These are phyloP conservation scores for Miscanthus sacchariflorus DNA, from an alignment of 202 grass and related monocot species.

Conservation along the genomic window DNA sequence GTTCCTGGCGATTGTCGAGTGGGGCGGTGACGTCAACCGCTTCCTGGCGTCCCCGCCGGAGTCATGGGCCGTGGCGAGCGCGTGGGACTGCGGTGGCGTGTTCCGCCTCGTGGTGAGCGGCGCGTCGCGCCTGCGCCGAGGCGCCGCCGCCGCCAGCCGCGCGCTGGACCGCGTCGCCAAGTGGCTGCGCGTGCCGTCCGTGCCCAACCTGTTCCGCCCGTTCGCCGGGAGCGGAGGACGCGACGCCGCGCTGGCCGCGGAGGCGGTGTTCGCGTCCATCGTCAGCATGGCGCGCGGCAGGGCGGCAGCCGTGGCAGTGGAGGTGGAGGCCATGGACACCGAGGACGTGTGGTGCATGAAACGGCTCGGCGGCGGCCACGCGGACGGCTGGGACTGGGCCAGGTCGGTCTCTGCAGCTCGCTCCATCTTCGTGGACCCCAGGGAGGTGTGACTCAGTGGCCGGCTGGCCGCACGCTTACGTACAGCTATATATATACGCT, in stretches of 20 bases:
- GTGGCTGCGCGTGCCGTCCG: slow-evolving; percentile 78
- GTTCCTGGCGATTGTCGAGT: no score
- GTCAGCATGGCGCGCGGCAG: no score
- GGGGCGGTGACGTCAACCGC: background rate
- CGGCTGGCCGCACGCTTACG: no score
- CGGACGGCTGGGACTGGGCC: slow-evolving; percentile 69
- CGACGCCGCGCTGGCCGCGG: no score
- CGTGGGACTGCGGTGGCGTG: slow-evolving; percentile 83
- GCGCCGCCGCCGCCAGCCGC: slow-evolving; percentile 47
- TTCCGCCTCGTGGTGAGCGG: slow-evolving; percentile 86
- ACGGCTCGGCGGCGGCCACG: slow-evolving; percentile 31
- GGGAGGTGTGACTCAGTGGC: slow-evolving; percentile 61
- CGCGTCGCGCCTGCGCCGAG: slow-evolving; percentile 50
- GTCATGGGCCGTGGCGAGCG: slow-evolving; percentile 84
- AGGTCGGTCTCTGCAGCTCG: slow-evolving; percentile 54
- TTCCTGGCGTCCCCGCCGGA: slow-evolving; percentile 68
- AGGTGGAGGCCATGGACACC: no score
- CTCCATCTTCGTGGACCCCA: slow-evolving; percentile 83
- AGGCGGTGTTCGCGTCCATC: no score
- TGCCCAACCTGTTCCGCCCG: slow-evolving; percentile 72
- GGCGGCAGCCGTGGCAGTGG: no score
- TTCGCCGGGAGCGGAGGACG: slow-evolving; percentile 72
- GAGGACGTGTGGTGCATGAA: no score
- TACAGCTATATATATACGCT: no score
- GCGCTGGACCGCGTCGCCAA: slow-evolving; percentile 59